Base-by-base conservation (phyloP, 2,329 filamentous ascomycete genomes). In the Talaromyces sp. region DNA sequence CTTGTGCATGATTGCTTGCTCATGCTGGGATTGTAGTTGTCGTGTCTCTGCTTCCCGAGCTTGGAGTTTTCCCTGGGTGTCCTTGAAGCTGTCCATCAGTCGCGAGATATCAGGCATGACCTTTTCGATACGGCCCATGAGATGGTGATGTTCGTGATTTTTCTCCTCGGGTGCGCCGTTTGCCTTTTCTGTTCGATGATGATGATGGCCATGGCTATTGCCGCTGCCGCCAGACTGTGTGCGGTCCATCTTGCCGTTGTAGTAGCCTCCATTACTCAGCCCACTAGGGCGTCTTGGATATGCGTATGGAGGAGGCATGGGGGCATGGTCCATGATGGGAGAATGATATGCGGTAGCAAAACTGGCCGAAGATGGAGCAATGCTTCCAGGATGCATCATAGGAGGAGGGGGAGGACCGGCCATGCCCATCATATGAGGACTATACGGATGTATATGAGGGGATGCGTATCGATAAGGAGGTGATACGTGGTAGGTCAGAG, bases 1-100 rank as follows among this genome's bases (percentile, higher is more conserved):
- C 67, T 84, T 84, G 58, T 77, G 76, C 70, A 80, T 79, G 40
- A 84, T 68, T 33, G 77, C 78, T 63, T 83, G 80, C 56, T 82
- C 77, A 63, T 84, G 80, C 62, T 83, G 80, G 50, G 72, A 72
- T 62, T 80, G 76, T 23, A 80, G 74, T 62, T 82, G 77, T 59
- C 79, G 81, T 63, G 82, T 78, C 56, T 82, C 73, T 33, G 80
- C 78, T 63, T 83, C 82, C 16, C 81, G 76, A 34, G 77, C 75
- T 31, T 76, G 77, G 10, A 84, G 74, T 67, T 83, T 81, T 57
- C 73, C 78, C 61, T 83, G 79, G 3, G 80, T 81, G 60, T 80
- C 79, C 64, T 80, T 82, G 70, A 82, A 84, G 54, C 78, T 78
- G 61, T 72, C 69, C 33, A 78, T 69, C 56, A 79, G 70, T 54